phyloP scores from a whole-genome alignment of 108 stramenopile species.

The Cyclostephanos invisitatus region DNA sequence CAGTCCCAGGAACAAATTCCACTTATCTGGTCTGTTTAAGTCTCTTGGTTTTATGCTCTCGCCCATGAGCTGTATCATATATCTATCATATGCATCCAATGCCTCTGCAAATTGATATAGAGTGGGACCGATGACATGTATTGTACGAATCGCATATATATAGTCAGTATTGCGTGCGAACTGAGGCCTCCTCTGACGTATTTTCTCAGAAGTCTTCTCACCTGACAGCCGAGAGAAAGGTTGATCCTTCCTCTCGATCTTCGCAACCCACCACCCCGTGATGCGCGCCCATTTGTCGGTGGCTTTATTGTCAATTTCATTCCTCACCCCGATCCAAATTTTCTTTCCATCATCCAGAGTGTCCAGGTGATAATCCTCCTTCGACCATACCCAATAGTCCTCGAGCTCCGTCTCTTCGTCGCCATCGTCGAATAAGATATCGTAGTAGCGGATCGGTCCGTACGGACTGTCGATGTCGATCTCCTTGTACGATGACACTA shows the following conservation, averaged over 20 bases:
- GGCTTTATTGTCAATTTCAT: not conserved
- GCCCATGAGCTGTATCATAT: conserved; percentile 2
- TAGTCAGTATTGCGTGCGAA: not conserved
- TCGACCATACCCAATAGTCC: conserved; percentile 6
- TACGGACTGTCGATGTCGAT: conserved; percentile 4
- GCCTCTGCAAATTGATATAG: not conserved
- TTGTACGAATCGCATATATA: not conserved
- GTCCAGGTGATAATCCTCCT: conserved; percentile 1
- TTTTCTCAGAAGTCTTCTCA: no score
- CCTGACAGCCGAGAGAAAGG: not conserved
- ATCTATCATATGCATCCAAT: conserved; percentile 11
- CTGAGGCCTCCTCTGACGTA: no score
- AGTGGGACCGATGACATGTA: no score
- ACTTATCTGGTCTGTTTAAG: conserved; percentile 14
- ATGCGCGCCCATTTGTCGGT: not conserved
- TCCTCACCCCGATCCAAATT: not conserved
- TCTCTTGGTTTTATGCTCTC: not conserved
- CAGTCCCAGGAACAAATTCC: not conserved
- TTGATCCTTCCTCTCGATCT: not conserved
- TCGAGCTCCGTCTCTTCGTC: not conserved
- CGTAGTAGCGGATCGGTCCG: conserved; percentile 2
- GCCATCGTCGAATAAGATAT: conserved; percentile 1
- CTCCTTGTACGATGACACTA: not conserved
- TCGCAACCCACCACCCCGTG: not conserved
- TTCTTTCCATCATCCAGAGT: not conserved